phyloP scores from a whole-genome alignment of 2,329 filamentous ascomycete species.

The Exophiala dermatitidis region DNA sequence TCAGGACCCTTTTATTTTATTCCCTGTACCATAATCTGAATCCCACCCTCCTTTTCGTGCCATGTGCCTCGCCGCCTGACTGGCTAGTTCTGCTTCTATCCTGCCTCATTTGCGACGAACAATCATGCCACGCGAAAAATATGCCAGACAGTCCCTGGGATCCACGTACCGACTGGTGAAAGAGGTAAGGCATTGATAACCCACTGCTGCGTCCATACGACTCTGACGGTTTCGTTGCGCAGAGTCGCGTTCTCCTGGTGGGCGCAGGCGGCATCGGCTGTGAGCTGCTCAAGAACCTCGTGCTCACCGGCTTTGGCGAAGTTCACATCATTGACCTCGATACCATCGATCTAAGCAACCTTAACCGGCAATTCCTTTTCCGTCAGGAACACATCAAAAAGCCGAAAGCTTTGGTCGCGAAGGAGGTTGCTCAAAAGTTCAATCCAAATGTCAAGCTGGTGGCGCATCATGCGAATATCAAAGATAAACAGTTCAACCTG shows the following conservation, averaged over 20 bases:
- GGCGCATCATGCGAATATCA: constrained; percentile 91
- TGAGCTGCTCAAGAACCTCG: constrained; percentile 93
- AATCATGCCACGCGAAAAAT: constrained; percentile 42
- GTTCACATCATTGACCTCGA: constrained; percentile 94
- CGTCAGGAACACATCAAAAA: constrained; percentile 97
- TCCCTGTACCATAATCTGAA: background rate
- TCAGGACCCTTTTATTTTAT: background rate
- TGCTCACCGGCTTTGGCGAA: constrained; percentile 83
- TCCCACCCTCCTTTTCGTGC: background rate
- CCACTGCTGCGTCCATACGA: background rate
- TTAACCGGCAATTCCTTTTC: constrained; percentile 97
- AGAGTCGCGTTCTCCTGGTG: constrained; percentile 87
- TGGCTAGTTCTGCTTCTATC: too few relatives aligned
- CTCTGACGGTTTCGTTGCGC: constrained; percentile 3
- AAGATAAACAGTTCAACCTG: constrained; percentile 76
- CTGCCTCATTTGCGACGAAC: too few relatives aligned
- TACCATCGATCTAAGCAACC: constrained; percentile 94
- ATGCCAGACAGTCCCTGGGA: constrained; percentile 58
- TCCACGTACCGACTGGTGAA: constrained; percentile 60
- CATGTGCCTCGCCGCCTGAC: background rate
- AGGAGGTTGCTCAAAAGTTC: constrained; percentile 82
- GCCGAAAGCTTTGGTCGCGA: constrained; percentile 86
- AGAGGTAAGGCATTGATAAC: constrained; percentile 47
- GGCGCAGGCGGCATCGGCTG: constrained; percentile 96
- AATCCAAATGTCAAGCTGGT: constrained; percentile 81